Evolutionary conservation across 2,329 filamentous ascomycete species (phyloP).

Genomic region (Magnaporthiopsis incrustans): DNA sequence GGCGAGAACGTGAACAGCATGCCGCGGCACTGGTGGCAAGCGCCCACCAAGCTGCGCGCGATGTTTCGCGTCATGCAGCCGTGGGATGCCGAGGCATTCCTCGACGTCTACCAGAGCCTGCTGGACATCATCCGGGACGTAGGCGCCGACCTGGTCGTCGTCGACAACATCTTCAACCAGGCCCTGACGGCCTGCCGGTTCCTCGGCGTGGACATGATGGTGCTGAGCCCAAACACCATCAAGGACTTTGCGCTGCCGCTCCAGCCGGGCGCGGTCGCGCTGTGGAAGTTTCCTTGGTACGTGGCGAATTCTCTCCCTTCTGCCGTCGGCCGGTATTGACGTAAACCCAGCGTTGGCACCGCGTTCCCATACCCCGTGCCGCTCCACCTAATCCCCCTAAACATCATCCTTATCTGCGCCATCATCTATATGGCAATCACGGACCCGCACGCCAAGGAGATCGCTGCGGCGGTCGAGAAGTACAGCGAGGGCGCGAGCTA

Average conservation of each 20-base stretch:
- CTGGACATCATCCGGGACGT: conserved; percentile 28
- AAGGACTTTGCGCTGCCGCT: conserved; percentile 28
- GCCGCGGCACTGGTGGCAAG: not conserved
- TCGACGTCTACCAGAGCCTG: conserved; percentile 29
- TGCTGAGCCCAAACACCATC: conserved; percentile 21
- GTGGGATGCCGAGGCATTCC: conserved; percentile 31
- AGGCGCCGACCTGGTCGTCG: conserved; percentile 30
- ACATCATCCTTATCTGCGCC: conserved; percentile 23
- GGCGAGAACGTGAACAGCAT: not conserved
- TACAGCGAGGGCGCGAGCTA: not conserved
- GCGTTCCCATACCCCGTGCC: conserved; percentile 38
- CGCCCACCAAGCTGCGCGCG: not conserved
- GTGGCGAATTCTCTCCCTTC: conserved; percentile 16
- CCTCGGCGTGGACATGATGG: conserved; percentile 20
- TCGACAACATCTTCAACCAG: conserved; percentile 35
- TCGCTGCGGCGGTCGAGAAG: not conserved
- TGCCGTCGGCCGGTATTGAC: conserved; percentile 17
- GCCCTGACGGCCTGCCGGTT: conserved; percentile 33
- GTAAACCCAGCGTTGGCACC: conserved; percentile 24
- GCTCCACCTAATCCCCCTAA: conserved; percentile 29
- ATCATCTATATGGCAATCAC: conserved; percentile 9
- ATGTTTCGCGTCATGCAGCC: conserved; percentile 18
- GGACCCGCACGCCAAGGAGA: conserved; percentile 8
- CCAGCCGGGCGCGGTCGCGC: conserved; percentile 28
- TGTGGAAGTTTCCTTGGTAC: conserved; percentile 31